Percentiles rank a stretch among this genome's conserved stretches.
Conservation (phyloP, 768 basidiomycete genomes). For the Termitomyces bulborhizus region DNA sequence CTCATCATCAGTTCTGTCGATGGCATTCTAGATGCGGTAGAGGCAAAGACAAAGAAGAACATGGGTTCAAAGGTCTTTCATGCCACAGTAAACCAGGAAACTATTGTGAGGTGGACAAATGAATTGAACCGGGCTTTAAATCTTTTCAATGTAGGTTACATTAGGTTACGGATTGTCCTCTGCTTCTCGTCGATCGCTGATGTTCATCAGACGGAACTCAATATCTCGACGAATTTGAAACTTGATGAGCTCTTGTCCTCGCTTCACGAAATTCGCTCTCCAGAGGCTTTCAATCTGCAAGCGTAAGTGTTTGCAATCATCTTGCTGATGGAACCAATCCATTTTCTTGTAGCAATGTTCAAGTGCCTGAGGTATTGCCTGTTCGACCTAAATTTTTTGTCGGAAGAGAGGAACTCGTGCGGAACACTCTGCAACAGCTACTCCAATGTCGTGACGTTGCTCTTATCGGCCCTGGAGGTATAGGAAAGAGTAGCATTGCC, state of each 20-base stretch:
- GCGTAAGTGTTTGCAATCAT: not conserved
- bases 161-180: not conserved
- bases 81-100: slow-evolving; percentile 6
- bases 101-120: slow-evolving; percentile 3
- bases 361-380: slow-evolving; percentile 1
- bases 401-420: slow-evolving; percentile 2
- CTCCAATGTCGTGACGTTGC: slow-evolving; percentile 2
- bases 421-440: not conserved
- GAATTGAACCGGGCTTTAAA: slow-evolving; percentile 3
- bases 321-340: not conserved
- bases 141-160: slow-evolving; percentile 6
- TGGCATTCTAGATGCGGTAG: not conserved
- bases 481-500: slow-evolving; percentile 5
- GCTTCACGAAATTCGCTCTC: slow-evolving; percentile 4
- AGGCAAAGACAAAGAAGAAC: slow-evolving; percentile 1
- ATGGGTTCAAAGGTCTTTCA: slow-evolving; percentile 5
- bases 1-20: not conserved
- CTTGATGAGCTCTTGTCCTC: slow-evolving; percentile 5
- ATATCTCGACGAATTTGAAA: slow-evolving; percentile 8
- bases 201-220: slow-evolving; percentile 6
- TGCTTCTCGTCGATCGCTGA: not conserved
- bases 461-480: slow-evolving; percentile 7
- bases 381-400: slow-evolving; percentile 1
- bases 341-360: not conserved
- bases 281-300: not conserved